phyloP scores from a whole-genome alignment of 345 rosid species.

The Durio zibethinus region DNA sequence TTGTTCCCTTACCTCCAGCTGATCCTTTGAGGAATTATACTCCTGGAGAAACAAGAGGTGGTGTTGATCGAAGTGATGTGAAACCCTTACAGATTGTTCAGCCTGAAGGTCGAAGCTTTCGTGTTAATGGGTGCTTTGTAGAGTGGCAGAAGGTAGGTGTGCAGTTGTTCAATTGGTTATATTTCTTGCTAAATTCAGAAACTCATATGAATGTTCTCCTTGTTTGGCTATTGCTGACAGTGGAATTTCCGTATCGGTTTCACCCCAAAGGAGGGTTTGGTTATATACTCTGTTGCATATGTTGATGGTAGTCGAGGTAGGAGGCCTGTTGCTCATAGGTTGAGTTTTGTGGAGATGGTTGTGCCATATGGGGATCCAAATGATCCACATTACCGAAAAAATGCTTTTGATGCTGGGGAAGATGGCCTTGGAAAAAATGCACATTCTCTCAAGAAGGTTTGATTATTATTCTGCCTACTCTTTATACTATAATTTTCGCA shows the following conservation, averaged over 20 bases:
- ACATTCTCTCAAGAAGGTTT: constrained; percentile 69
- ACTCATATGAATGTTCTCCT: not conserved
- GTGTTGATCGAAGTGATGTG: constrained; percentile 75
- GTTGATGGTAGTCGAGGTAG: constrained; percentile 71
- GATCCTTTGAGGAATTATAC: constrained; percentile 77
- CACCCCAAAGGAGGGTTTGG: constrained; percentile 73
- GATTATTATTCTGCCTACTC: not conserved
- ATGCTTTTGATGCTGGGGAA: constrained; percentile 82
- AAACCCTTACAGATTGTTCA: constrained; percentile 63
- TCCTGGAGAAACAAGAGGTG: constrained; percentile 64
- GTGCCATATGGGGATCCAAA: constrained; percentile 85
- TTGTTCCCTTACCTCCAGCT: constrained; percentile 65
- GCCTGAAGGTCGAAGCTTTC: constrained; percentile 80
- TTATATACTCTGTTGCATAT: constrained; percentile 68
- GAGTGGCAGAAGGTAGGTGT: constrained; percentile 67
- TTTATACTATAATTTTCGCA: not conserved
- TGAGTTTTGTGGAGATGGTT: constrained; percentile 83
- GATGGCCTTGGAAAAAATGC: constrained; percentile 82
- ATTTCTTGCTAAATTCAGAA: not conserved
- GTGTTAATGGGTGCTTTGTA: constrained; percentile 54
- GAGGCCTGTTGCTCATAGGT: constrained; percentile 68
- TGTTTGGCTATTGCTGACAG: constrained; percentile 24
- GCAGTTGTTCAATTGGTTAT: not conserved
- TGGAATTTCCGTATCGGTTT: constrained; percentile 81
- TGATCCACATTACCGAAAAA: constrained; percentile 73